Evolutionary conservation across 1,139 yeast genomes (phyloP).

Genomic region (Debaryomycetaceae sp.): DNA sequence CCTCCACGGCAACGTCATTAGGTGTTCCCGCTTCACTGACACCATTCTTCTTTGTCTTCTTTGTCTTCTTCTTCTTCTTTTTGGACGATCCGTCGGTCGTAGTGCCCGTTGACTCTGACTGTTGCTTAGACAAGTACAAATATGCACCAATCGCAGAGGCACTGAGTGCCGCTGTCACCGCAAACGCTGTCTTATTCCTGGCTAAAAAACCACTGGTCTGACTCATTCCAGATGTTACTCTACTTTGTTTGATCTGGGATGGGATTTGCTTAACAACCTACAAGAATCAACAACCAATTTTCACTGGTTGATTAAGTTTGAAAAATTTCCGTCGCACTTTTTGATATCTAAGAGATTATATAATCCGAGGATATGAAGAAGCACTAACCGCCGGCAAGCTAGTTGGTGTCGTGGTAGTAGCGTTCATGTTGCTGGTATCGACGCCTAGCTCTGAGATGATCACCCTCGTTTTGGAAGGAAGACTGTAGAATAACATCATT

Average conservation of each 20-base stretch:
- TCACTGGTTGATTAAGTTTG: constrained; percentile 14
- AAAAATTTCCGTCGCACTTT: constrained; percentile 3
- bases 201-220: constrained; percentile 37
- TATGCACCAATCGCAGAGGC: constrained; percentile 62
- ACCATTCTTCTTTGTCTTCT: constrained; percentile 31
- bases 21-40: constrained; percentile 13
- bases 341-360: constrained; percentile 1
- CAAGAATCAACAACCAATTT: constrained; percentile 10
- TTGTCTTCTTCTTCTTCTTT: constrained; percentile 39
- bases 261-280: background rate
- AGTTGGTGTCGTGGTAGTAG: constrained; percentile 25
- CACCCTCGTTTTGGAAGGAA: constrained; percentile 23
- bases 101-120: constrained; percentile 11
- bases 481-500: constrained; percentile 32
- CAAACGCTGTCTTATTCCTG: constrained; percentile 57
- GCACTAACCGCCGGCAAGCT: background rate
- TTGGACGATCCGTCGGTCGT: constrained; percentile 13
- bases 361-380: constrained; percentile 1
- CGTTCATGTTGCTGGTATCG: constrained; percentile 37
- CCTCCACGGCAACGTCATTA: constrained; percentile 10
- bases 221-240: constrained; percentile 13
- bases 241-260: background rate
- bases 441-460: constrained; percentile 29
- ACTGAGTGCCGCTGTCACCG: constrained; percentile 59
- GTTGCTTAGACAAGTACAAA: constrained; percentile 43